Evolutionary conservation across 257 asterid species (phyloP), one percentile per base, ranked within the genome.

Genomic region (Coffea canephora): DNA sequence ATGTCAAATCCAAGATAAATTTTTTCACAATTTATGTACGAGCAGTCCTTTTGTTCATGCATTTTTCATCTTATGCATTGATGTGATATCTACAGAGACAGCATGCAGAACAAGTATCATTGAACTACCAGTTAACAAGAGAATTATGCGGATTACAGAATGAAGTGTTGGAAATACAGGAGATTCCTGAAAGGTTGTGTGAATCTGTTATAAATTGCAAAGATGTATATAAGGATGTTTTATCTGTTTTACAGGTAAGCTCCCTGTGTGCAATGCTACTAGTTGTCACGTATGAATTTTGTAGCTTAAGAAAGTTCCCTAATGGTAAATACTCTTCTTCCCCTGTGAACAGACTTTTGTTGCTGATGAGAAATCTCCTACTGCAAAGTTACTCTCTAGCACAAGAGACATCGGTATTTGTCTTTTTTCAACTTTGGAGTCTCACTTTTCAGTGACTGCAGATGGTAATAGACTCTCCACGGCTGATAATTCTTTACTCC

Each of bases 391-490:
- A 79, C 91, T 94, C 77, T 89, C 92, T 69, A 84, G 93, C 67
- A 83, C 95, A 80, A 87, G 90, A 75, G 97, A 92, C 81, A 87
- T 91, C 57, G 96, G 97, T 54, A 81, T 75, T 59, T 67, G 87
- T 71, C 90, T 94, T 71, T 87, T 94, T 85, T 87, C 97, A 73
- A 86, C 90, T 74, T 80, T 94, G 82, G 96, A 92, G 87, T 89
- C 94, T 78, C 89, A 87, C 84, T 84, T 94, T 70, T 79, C 78
- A 45, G 74, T 80, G 82, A 85, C 86, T 68, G 69, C 67, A 81
- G 91, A 88, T 81, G 84, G 86, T 27, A 75, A 82, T 64, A 78
- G 75, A 66, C 80, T 86, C 77, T 86, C 83, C 75, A 65, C 73
- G 1, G 64, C 72, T 72, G 81, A 84, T 69, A 87, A 78, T 61